These are phyloP conservation scores for Venturia oleaginea DNA, from an alignment of 2,329 filamentous ascomycete species.

Conservation along the genomic window DNA sequence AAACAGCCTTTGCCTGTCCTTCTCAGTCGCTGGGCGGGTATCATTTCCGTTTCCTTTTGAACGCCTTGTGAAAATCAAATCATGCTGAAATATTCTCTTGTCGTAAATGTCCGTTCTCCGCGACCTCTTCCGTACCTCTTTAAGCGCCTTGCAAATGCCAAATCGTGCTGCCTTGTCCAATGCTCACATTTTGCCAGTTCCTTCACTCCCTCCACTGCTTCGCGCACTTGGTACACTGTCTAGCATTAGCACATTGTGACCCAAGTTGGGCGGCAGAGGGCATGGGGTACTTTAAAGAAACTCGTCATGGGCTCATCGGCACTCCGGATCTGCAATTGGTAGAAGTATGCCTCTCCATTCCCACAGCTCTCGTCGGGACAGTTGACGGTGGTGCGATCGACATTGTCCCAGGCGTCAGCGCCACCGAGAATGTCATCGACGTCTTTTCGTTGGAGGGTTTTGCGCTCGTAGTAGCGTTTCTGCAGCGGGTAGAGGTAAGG, in stretches of 20 bases:
- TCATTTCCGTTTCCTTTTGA: neutral
- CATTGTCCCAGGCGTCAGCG: constrained; percentile 81
- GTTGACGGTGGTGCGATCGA: constrained; percentile 73
- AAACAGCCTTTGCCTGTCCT: neutral
- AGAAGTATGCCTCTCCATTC: constrained; percentile 81
- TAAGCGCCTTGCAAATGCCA: neutral
- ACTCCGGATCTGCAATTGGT: constrained; percentile 94
- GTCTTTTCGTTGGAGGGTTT: constrained; percentile 72
- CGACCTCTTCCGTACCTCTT: neutral
- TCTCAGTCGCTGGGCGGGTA: neutral
- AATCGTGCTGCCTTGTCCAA: neutral
- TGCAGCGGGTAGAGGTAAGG: constrained; percentile 83
- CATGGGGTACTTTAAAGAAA: constrained; percentile 13
- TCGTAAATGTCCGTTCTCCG: no score
- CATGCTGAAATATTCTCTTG: no score
- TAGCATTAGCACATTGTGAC: constrained; percentile 2
- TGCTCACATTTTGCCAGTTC: neutral
- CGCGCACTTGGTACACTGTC: constrained; percentile 15
- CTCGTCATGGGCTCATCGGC: constrained; percentile 97
- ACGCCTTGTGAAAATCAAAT: neutral
- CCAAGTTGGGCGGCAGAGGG: neutral
- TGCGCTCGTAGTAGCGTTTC: constrained; percentile 72
- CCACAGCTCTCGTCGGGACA: constrained; percentile 75
- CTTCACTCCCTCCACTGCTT: constrained; percentile 27
- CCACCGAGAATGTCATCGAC: constrained; percentile 87